phyloP scores from a whole-genome alignment of 306 rosid genomes.

The barrel medic (Medicago truncatula) region MtrunA17r5.0-ANR NC_053043.1:38004001-38004500 shows the following conservation, averaged over 20 bases:
- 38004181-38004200: slow-evolving; percentile 14
- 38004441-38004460: slow-evolving; percentile 8
- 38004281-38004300: slow-evolving; percentile 16
- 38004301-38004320: neutral
- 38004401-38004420: slow-evolving; percentile 22
- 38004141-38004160: neutral
- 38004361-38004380: neutral
- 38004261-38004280: neutral
- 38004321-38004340: slow-evolving; percentile 7
- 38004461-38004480: slow-evolving; percentile 18
- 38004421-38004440: slow-evolving; percentile 2
- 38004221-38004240: neutral
- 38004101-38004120: no score
- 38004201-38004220: neutral
- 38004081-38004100: neutral
- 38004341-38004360: slow-evolving; percentile 3
- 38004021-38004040: neutral
- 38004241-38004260: slow-evolving; percentile 1
- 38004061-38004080: slow-evolving; percentile 1
- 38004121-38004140: slow-evolving; percentile 21
- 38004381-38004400: slow-evolving; percentile 10
- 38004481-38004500: slow-evolving; percentile 42
- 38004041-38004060: neutral
- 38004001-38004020: neutral
- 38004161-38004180: slow-evolving; percentile 15